Percentiles rank a stretch among this genome's conserved stretches.
Evolutionary conservation across 1,139 yeast genomes (phyloP).

Genomic region (Taiozyma sp.): DNA sequence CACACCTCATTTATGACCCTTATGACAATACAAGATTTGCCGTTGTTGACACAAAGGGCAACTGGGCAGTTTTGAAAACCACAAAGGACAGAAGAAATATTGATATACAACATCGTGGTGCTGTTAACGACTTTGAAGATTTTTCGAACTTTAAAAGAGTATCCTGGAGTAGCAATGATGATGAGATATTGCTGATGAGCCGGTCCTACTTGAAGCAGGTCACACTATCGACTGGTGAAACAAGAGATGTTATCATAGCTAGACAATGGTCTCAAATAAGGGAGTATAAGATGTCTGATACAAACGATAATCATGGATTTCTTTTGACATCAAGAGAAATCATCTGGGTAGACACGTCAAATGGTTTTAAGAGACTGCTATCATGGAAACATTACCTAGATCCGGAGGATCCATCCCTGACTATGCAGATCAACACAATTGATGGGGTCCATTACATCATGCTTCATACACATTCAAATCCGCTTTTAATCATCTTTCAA

Average conservation of each 20-base stretch:
- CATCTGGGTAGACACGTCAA: slow-evolving; percentile 38
- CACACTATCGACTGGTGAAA: slow-evolving; percentile 24
- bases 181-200: slow-evolving; percentile 36
- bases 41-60: slow-evolving; percentile 48
- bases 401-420: slow-evolving; percentile 51
- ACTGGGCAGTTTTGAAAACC: slow-evolving; percentile 39
- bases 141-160: slow-evolving; percentile 53
- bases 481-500: slow-evolving; percentile 38
- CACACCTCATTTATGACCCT: slow-evolving; percentile 44
- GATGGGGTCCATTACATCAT: slow-evolving; percentile 30
- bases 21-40: slow-evolving; percentile 36
- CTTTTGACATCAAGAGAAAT: slow-evolving; percentile 60
- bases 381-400: slow-evolving; percentile 70
- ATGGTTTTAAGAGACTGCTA: slow-evolving; percentile 37
- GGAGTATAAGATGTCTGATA: slow-evolving; percentile 35
- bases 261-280: slow-evolving; percentile 53
- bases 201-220: slow-evolving; percentile 40
- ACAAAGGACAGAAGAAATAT: slow-evolving; percentile 9
- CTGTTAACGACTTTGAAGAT: slow-evolving; percentile 42
- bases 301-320: slow-evolving; percentile 29
- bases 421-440: slow-evolving; percentile 30
- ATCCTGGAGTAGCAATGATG: slow-evolving; percentile 36
- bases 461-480: slow-evolving; percentile 38
- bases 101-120: slow-evolving; percentile 15
- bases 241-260: slow-evolving; percentile 40